phyloP scores from a whole-genome alignment of 2,329 filamentous ascomycete species.

The Clonostachys sp. region DNA sequence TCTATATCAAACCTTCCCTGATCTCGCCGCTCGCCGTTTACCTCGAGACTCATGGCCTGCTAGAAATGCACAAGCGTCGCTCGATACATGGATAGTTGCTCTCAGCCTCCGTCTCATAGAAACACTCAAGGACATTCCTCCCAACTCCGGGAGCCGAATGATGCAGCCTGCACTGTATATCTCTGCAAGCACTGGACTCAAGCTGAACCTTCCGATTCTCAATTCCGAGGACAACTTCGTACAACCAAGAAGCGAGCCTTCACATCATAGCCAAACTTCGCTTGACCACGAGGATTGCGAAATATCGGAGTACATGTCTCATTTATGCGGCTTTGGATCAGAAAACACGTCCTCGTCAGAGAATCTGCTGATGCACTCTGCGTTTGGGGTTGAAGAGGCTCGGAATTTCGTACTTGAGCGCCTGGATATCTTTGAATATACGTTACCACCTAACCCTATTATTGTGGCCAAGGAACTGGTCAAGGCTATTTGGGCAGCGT shows the following conservation, averaged over 20 bases:
- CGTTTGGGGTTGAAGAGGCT: constrained; percentile 28
- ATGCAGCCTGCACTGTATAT: constrained; percentile 31
- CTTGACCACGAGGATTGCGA: too few relatives aligned
- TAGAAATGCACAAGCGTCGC: constrained; percentile 14
- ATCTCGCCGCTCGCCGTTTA: constrained; percentile 19
- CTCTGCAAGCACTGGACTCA: constrained; percentile 25
- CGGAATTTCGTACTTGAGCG: constrained; percentile 30
- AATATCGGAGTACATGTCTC: too few relatives aligned
- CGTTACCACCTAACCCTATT: constrained; percentile 32
- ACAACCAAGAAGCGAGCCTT: too few relatives aligned
- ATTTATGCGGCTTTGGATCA: too few relatives aligned
- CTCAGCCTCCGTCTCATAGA: constrained; percentile 22
- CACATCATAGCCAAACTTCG: too few relatives aligned
- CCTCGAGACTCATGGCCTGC: constrained; percentile 9
- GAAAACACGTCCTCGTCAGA: too few relatives aligned
- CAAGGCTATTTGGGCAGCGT: constrained; percentile 32
- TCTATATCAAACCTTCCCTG: constrained; percentile 31
- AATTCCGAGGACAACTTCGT: too few relatives aligned
- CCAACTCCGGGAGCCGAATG: constrained; percentile 24
- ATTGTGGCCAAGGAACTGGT: constrained; percentile 33
- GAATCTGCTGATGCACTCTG: constrained; percentile 1
- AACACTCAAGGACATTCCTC: constrained; percentile 24
- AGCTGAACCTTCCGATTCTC: constrained; percentile 7
- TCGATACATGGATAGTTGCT: constrained; percentile 27
- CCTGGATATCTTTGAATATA: constrained; percentile 29